Base-by-base conservation (phyloP, 306 rosid species). In the Trichosanthes truncata region DNA sequence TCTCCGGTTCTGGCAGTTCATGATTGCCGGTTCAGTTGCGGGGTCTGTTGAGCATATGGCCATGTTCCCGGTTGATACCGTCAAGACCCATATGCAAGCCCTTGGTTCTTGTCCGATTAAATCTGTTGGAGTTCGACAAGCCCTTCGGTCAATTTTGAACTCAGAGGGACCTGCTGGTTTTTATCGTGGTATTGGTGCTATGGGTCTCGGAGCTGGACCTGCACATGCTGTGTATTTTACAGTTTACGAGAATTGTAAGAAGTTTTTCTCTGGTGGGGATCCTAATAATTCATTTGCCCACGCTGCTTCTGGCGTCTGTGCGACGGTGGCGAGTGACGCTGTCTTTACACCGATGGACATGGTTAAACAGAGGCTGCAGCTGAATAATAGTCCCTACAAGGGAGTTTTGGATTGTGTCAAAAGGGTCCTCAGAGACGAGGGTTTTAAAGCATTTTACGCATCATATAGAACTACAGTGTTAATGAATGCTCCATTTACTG, bases 161-260 rank as follows among this genome's bases (percentile, higher is more conserved):
- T 79, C 93, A 0, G 97, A 94, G 55, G 98, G 98, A 3, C 91
- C 89, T 0, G 82, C 93, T 1, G 95, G 94, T 0, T 87, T 94
- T 29, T 94, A 94, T 82, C 90, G 95, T 1, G 97, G 98, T 9
- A 89, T 94, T 9, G 93, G 87, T 0, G 97, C 98, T 10, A 94
- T 94, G 97, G 96, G 90, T 43, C 97, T 94, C 15, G 98, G 97
- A 18, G 97, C 98, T 0, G 98, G 97, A 5, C 98, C 98, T 1
- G 96, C 98, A 20, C 98, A 94, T 57, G 98, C 98, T 0, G 95
- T 92, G n/a, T 91, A 94, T 79, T 94, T 94, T 80, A 91, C 97
- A 0, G 89, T 91, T 45, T 92, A 92, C 67, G 98, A 94, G 84
- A 51, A 81, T 12, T 91, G 87, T 77, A 94, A 94, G 82, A 83